Evolutionary conservation across 805 yeast genomes (phyloP).

Genomic region (Tetrapisispora fleetii): DNA sequence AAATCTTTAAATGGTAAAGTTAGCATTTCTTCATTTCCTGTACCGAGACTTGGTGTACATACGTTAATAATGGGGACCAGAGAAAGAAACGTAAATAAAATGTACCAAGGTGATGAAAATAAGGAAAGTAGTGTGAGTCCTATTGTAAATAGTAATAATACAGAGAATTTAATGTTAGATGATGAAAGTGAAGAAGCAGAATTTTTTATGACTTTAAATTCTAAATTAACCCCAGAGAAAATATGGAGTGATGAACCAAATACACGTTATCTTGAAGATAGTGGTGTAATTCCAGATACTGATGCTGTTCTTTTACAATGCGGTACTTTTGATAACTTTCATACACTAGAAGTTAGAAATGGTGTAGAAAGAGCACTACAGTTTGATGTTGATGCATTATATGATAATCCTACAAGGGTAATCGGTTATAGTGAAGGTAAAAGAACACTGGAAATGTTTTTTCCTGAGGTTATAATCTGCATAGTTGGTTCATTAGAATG

Average conservation of each 20-base stretch:
- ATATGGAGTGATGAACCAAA: constrained; percentile 26
- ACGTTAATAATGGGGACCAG: constrained; percentile 53
- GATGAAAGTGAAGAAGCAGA: constrained; percentile 28
- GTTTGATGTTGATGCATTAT: constrained; percentile 26
- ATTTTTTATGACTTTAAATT: constrained; percentile 24
- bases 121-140: constrained; percentile 7
- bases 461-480: constrained; percentile 31
- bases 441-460: constrained; percentile 33
- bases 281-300: constrained; percentile 22
- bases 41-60: constrained; percentile 58
- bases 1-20: constrained; percentile 19
- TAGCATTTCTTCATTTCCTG: constrained; percentile 36
- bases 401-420: constrained; percentile 32
- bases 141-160: constrained; percentile 14
- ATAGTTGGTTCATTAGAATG: constrained; percentile 39
- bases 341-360: constrained; percentile 26
- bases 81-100: constrained; percentile 29
- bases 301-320: constrained; percentile 26
- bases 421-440: constrained; percentile 30
- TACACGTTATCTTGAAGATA: constrained; percentile 20
- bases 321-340: constrained; percentile 23
- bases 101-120: constrained; percentile 6
- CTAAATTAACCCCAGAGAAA: constrained; percentile 18
- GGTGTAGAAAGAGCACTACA: constrained; percentile 30
- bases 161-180: constrained; percentile 38